Evolutionary conservation across 2,329 filamentous ascomycete species (phyloP).

Genomic region (Lasiodiplodia sp.): DNA sequence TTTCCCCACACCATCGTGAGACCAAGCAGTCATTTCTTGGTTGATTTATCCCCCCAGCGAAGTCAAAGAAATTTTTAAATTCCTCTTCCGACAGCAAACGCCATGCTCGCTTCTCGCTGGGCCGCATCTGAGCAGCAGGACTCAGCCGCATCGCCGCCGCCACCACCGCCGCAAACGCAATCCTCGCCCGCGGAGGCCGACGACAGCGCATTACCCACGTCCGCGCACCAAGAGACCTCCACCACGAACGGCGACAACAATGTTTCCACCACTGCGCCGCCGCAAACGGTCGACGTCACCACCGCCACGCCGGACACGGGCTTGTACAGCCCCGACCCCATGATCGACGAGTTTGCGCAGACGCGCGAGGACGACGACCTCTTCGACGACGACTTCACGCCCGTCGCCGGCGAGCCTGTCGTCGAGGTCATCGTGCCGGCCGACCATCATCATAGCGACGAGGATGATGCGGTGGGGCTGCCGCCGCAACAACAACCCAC

Average conservation of each 20-base stretch:
- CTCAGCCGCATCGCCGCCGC: conserved; percentile 17
- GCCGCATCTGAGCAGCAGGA: conserved; percentile 18
- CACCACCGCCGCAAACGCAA: not conserved
- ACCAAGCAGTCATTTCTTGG: not conserved
- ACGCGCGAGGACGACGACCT: conserved; percentile 59
- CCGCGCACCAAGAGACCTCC: not conserved
- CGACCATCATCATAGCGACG: not conserved
- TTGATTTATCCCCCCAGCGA: not conserved
- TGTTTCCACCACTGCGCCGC: not conserved
- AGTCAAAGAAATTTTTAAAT: not conserved
- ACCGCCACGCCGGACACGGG: not conserved
- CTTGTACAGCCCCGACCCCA: conserved; percentile 26
- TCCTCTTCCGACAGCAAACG: not conserved
- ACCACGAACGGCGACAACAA: not conserved
- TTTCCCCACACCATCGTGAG: not conserved
- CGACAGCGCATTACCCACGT: not conserved
- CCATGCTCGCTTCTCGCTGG: conserved; percentile 30
- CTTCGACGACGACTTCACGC: conserved; percentile 60
- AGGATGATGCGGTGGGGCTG: not conserved
- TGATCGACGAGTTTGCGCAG: conserved; percentile 55
- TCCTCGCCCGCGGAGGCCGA: not conserved
- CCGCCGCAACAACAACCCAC: not conserved
- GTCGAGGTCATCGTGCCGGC: conserved; percentile 42
- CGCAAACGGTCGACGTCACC: conserved; percentile 2
- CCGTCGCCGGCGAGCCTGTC: conserved; percentile 50